Base-by-base conservation (phyloP, 2,329 filamentous ascomycete species). In the Diplocarpon mali region DNA sequence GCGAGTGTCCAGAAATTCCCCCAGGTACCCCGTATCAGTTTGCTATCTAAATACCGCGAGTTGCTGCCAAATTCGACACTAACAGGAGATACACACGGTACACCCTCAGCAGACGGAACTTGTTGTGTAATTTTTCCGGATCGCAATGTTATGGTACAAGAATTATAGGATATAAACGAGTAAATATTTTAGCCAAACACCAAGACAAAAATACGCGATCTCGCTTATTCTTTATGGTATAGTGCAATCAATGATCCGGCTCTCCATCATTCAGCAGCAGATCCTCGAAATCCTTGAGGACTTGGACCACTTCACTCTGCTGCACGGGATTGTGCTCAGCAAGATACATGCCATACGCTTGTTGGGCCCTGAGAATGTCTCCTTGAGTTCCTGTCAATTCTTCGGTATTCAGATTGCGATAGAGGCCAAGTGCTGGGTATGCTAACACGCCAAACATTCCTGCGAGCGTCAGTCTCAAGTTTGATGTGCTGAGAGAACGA, bases 391-490 rank as follows among this genome's bases (percentile, higher is more conserved):
- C 47, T 6, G 39, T 49, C 16, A 44, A 13, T 12, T 28, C 24
- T 8, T 15, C 24, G 2, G 39, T 44, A 14, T 46, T 46, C 32
- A 49, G 14, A 20, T 36, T 44, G 24, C 38, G 38, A 24, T 48
- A 48, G 10, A 48, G 42, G n/a, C 46, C 46, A 8, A 44, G 35
- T 5, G 46, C 46, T 34, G 46, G 46, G 31, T 48, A 48, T 2
- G 46, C 41, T 8, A 49, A 38, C 3, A 49, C 35, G 7, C 46
- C 42, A 16, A 27, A 24, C 16, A 20, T 16, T 38, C 16, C 35
- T 38, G 20, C 15, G 11, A 12, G 20, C 20, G 35, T 20, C n/a
- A 38, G 35, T 24, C 35, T 24, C 20, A 17, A 38, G 16, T 20
- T 17, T 12, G 20, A 38, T 27, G 20, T 27, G 10, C 10, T 38